A percentile compares a stretch with the other conserved stretches of the same genome.
These are phyloP conservation scores for Casaregolazyma lundiana DNA, from an alignment of 1,139 yeast species.

Conservation along the genomic window DNA sequence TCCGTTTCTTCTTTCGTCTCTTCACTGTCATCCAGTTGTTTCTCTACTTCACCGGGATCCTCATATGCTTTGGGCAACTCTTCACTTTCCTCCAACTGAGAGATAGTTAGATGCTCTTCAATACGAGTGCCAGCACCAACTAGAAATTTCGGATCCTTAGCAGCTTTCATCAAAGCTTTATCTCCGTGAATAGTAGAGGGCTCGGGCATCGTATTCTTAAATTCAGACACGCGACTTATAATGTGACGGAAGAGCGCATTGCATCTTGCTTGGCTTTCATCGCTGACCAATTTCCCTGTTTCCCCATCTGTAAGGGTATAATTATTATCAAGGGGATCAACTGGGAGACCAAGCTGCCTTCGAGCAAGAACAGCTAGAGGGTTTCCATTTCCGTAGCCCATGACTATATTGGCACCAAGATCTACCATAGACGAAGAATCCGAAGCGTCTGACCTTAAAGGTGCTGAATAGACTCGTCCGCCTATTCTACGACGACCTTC, in stretches of 20 bases:
- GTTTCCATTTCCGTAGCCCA: conserved; percentile 42
- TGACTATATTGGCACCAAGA: conserved; percentile 40
- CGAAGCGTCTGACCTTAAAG: conserved; percentile 27
- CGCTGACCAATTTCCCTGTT: conserved; percentile 29
- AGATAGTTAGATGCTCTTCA: conserved; percentile 29
- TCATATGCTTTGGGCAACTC: conserved; percentile 30
- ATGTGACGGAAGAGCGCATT: conserved; percentile 35
- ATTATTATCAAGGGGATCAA: conserved; percentile 33
- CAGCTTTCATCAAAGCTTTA: conserved; percentile 33
- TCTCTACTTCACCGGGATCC: conserved; percentile 27
- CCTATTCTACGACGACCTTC: conserved; percentile 42
- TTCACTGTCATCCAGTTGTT: conserved; percentile 20
- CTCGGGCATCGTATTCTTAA: conserved; percentile 31
- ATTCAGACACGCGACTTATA: conserved; percentile 35
- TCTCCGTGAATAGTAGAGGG: conserved; percentile 38
- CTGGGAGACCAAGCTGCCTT: conserved; percentile 39
- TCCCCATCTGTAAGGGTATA: conserved; percentile 32
- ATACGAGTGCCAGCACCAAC: conserved; percentile 22
- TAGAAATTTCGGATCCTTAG: conserved; percentile 31
- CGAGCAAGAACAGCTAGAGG: conserved; percentile 39
- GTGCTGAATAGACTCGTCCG: conserved; percentile 41
- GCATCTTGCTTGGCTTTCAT: conserved; percentile 32
- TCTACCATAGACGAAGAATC: conserved; percentile 31
- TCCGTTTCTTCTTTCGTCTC: conserved; percentile 30
- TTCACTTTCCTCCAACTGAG: conserved; percentile 34